Conservation (phyloP, 2,329 filamentous ascomycete species). For the Ambrosiella beaveri region DNA sequence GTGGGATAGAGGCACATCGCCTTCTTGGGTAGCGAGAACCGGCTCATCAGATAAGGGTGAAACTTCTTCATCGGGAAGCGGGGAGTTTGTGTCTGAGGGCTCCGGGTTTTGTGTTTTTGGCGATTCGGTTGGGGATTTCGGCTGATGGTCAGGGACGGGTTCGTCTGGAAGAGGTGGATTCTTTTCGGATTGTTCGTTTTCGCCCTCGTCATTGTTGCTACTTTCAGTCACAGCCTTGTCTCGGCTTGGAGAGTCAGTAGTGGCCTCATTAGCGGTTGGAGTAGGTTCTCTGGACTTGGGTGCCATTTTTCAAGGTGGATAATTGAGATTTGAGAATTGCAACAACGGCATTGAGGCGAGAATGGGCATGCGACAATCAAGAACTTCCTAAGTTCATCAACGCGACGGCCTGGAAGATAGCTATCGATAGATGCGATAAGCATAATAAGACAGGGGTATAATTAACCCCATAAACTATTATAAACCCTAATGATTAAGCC, state of each 20-base stretch:
- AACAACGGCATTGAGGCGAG: neutral
- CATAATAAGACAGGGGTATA: neutral
- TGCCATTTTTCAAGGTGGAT: neutral
- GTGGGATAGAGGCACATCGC: constrained; percentile 23
- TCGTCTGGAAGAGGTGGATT: neutral
- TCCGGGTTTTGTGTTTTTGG: neutral
- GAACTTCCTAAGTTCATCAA: neutral
- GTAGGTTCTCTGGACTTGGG: neutral
- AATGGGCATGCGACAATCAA: neutral
- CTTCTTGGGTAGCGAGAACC: neutral
- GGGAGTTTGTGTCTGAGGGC: constrained; percentile 18
- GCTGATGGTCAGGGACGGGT: too few relatives aligned
- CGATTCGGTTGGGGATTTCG: too few relatives aligned
- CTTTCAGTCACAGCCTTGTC: neutral
- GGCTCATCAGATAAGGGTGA: constrained; percentile 12
- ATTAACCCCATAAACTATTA: neutral
- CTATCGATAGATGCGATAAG: neutral
- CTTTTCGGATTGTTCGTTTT: neutral
- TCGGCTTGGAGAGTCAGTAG: neutral
- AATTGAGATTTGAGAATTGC: neutral
- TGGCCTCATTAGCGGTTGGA: neutral
- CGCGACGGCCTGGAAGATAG: neutral
- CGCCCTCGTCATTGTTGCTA: too few relatives aligned
- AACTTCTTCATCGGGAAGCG: constrained; percentile 21
- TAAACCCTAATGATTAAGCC: neutral